Base-by-base conservation (phyloP, 1,284 basidiomycete species). In the Inonotus obliquus region DNA sequence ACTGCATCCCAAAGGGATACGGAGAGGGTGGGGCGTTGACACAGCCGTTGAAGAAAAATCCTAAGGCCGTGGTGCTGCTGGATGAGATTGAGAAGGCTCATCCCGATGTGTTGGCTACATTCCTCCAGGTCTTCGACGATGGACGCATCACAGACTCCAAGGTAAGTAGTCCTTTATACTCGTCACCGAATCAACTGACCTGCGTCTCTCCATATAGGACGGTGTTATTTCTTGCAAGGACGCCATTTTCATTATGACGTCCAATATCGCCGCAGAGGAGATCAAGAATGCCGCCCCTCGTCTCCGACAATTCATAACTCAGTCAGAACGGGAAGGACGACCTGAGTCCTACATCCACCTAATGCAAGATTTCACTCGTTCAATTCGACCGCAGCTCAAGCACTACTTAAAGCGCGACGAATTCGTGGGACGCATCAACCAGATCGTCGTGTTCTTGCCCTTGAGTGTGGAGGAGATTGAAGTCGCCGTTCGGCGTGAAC, bases 241-340 rank as follows among this genome's bases (percentile, higher is more conserved):
- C 38, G 61, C 61, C 11, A 39, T 62, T 17, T 62, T 59, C 57
- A 62, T 62, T 29, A 59, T 62, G 61, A 62, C 61, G 2, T 62
- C 61, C 1, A 62, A 62, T 41, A 29, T 62, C 21, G 61, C 56
- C 44, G 44, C 56, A 2, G 57, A 59, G 6, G 41, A 59, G n/a
- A 62, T 59, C 44, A 62, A 59, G 44, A n/a, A 54, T n/a, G 23
- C 21, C 9, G 25, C 61, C 2, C 57, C 61, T 7, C 6, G 32
- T 11, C 41, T 62, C 1, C 61, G 61, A 10, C 37, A 21, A 1
- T 49, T 59, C 11, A 56, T 62, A 38, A 51, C 39, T 11, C 37
- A 54, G 37, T 51, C 56, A 3, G 61, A 62, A 10, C 32, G n/a
- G 19, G 37, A 55, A 25, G 60, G 55, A 19, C 55, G 61, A 6